Evolutionary conservation across 768 basidiomycete genomes (phyloP).

Genomic region (Mycena galopus): DNA sequence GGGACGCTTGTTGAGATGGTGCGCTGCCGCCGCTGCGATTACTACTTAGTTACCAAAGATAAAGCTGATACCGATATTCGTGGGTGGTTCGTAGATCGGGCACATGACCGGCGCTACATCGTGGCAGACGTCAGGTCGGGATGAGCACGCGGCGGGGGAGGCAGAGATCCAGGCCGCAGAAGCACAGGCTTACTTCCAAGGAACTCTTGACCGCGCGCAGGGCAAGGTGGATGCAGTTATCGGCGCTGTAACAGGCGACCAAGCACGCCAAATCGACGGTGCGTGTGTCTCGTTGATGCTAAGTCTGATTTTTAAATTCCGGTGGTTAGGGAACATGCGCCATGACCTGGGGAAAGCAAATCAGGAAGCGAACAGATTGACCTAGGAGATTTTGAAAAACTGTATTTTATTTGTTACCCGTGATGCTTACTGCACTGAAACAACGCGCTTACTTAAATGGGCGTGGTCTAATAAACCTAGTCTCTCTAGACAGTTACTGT

Average conservation of each 20-base stretch:
- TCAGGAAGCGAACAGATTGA: slow-evolving; percentile 25
- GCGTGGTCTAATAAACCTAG: too few relatives aligned
- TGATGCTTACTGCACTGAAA: neutral
- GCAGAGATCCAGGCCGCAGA: slow-evolving; percentile 62
- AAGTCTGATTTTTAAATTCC: too few relatives aligned
- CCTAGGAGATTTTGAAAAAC: neutral
- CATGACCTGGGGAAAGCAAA: slow-evolving; percentile 25
- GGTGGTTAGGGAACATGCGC: slow-evolving; percentile 19
- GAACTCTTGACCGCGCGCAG: slow-evolving; percentile 56
- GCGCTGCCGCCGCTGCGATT: too few relatives aligned
- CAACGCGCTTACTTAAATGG: too few relatives aligned
- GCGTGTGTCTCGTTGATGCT: neutral
- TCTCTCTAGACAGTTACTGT: too few relatives aligned
- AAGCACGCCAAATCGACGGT: slow-evolving; percentile 51
- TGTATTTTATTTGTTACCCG: neutral
- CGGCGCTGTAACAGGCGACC: slow-evolving; percentile 68
- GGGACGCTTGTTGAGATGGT: slow-evolving; percentile 52
- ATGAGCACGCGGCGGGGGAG: slow-evolving; percentile 47
- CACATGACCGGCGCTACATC: slow-evolving; percentile 28
- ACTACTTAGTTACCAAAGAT: neutral
- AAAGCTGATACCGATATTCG: neutral
- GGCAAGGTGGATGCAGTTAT: slow-evolving; percentile 67
- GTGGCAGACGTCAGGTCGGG: slow-evolving; percentile 31
- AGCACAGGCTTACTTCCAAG: slow-evolving; percentile 63
- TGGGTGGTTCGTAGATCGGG: slow-evolving; percentile 19